These are phyloP conservation scores for Ceratocystiopsis sp. DNA, from an alignment of 2,329 filamentous ascomycete genomes.

Conservation along the genomic window DNA sequence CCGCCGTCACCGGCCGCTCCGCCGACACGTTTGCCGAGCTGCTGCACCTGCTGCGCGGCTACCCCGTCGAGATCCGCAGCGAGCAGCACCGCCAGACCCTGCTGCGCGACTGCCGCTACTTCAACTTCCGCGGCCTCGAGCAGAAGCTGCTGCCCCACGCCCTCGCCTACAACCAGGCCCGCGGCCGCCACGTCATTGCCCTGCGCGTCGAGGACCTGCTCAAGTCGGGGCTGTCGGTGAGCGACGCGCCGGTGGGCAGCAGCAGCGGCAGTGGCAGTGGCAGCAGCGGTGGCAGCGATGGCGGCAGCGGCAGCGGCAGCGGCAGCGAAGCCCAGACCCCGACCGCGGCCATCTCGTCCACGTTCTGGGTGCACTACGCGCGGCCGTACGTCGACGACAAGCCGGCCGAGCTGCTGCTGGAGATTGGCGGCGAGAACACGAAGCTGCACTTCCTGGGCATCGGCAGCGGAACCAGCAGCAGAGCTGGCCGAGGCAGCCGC, in stretches of 20 bases:
- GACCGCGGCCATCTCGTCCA: slow-evolving; percentile 12
- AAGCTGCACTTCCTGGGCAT: slow-evolving; percentile 28
- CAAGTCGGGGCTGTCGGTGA: slow-evolving; percentile 52
- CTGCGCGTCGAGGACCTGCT: slow-evolving; percentile 75
- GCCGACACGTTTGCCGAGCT: slow-evolving; percentile 76
- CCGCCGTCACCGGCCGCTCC: slow-evolving; percentile 61
- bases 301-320: too few relatives aligned
- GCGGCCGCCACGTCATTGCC: slow-evolving; percentile 55
- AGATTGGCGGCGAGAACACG: slow-evolving; percentile 55
- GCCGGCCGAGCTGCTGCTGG: slow-evolving; percentile 58
- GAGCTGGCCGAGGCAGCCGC: not conserved
- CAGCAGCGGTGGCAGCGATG: too few relatives aligned
- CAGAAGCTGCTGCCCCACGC: slow-evolving; percentile 67
- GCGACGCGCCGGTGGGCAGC: slow-evolving; percentile 30
- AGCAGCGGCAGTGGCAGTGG: too few relatives aligned
- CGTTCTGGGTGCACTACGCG: slow-evolving; percentile 55
- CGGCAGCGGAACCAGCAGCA: slow-evolving; percentile 6
- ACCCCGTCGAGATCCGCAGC: slow-evolving; percentile 59
- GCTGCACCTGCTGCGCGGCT: slow-evolving; percentile 66
- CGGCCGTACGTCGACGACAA: slow-evolving; percentile 72
- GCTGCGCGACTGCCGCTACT: slow-evolving; percentile 77
- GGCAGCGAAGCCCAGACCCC: slow-evolving; percentile 1
- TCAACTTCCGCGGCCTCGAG: slow-evolving; percentile 81
- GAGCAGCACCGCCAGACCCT: slow-evolving; percentile 63
- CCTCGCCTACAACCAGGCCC: slow-evolving; percentile 56